Evolutionary conservation across 2,329 filamentous ascomycete species (phyloP), one percentile per base, ranked within the genome.

Genomic region (Cytospora leucostoma): DNA sequence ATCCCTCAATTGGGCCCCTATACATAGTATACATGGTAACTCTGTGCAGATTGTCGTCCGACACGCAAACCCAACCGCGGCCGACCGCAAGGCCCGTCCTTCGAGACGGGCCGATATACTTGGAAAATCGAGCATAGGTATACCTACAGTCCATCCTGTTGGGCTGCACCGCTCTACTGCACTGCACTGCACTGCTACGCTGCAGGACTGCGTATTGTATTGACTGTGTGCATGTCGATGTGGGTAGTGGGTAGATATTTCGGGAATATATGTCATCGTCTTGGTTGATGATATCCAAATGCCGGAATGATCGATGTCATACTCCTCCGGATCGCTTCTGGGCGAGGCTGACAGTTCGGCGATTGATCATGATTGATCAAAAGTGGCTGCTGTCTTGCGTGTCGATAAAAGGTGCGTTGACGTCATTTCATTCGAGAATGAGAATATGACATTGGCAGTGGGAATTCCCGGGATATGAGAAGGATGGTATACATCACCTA

Each of bases 331-430:
- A 19, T 17, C 12, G 35, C 12, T 37, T 37, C 6, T 37, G 8
- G 35, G 12, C 3, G 12, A 37, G 35, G 35, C 35, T 37, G 44
- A 47, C 44, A 8, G n/a, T 47, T 47, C 17, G n/a, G 11, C n/a
- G n/a, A 19, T 10, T 44, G 40, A 27, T 4, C 27, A 27, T 4
- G 27, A 44, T 47, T 10, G 44, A 47, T 21, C n/a, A 47, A 47
- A 21, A 47, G 44, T 47, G 44, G 44, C 44, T 47, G 44, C n/a
- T 47, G 44, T 47, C 44, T 47, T 47, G 44, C 44, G 44, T 11
- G n/a, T 47, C 12, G 44, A 47, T 21, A 21, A 47, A 21, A 10
- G 44, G 44, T 47, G n/a, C 44, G n/a, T 21, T 47, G 44, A 47
- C 44, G 44, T 47, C 44, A 47, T 47, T 7, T 4, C 2, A 4